These are phyloP conservation scores for Talaromyces stipitatus DNA, from an alignment of 495 filamentous ascomycete genomes.

Conservation along the genomic window DNA sequence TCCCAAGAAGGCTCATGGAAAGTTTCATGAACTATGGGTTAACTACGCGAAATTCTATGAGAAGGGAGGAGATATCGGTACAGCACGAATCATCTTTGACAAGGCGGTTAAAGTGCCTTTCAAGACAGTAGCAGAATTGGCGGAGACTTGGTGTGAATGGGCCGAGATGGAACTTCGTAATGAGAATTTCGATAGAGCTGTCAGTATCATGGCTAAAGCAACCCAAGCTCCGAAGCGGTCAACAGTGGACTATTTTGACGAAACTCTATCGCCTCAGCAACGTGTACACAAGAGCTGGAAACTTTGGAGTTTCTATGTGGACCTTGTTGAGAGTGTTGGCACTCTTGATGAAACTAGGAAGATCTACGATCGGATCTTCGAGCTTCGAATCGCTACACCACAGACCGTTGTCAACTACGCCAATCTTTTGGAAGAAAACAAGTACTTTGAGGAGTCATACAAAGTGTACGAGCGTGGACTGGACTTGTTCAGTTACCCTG, in stretches of 20 bases:
- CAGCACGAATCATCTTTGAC: slow-evolving; percentile 86
- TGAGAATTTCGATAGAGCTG: slow-evolving; percentile 91
- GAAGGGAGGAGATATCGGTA: slow-evolving; percentile 74
- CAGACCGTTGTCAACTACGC: slow-evolving; percentile 99
- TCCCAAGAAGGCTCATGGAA: slow-evolving; percentile 90
- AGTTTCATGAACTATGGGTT: slow-evolving; percentile 91
- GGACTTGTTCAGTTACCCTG: slow-evolving; percentile 94
- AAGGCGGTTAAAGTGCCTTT: slow-evolving; percentile 97
- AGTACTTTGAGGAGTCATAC: slow-evolving; percentile 96
- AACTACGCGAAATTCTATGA: slow-evolving; percentile 99
- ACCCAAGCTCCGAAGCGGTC: slow-evolving; percentile 92
- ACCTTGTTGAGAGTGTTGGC: slow-evolving; percentile 90
- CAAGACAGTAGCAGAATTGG: slow-evolving; percentile 89
- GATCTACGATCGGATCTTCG: slow-evolving; percentile 96
- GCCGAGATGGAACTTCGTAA: slow-evolving; percentile 94
- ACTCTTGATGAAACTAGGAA: slow-evolving; percentile 88
- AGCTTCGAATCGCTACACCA: slow-evolving; percentile 93
- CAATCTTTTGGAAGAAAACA: slow-evolving; percentile 89
- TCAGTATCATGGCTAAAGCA: slow-evolving; percentile 94
- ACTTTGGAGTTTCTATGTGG: slow-evolving; percentile 98
- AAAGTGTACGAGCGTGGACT: slow-evolving; percentile 95
- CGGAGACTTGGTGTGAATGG: slow-evolving; percentile 98
- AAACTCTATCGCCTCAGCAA: slow-evolving; percentile 87
- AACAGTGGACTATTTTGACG: slow-evolving; percentile 96
- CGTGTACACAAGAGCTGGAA: slow-evolving; percentile 99